These are phyloP conservation scores for Kodamaea neixiangensis DNA, from an alignment of 805 yeast species.

Conservation along the genomic window DNA sequence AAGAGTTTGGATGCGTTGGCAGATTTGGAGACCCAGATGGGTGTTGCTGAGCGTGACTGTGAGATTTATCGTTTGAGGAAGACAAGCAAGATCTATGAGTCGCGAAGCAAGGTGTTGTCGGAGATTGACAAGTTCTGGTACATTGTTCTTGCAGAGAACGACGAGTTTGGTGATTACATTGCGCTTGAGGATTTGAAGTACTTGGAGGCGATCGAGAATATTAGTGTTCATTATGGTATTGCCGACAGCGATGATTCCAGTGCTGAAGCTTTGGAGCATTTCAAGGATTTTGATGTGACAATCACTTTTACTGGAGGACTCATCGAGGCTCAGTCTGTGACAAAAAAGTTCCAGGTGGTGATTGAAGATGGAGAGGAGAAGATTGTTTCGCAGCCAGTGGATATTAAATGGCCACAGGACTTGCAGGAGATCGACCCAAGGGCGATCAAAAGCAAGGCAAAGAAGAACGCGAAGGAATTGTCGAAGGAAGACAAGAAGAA, in stretches of 20 bases:
- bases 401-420: conserved; percentile 69
- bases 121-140: conserved; percentile 84
- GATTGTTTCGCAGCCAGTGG: conserved; percentile 54
- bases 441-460: conserved; percentile 39
- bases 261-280: conserved; percentile 31
- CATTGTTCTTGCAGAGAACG: conserved; percentile 77
- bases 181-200: conserved; percentile 75
- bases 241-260: conserved; percentile 25
- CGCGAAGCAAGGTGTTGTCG: conserved; percentile 54
- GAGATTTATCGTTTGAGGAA: conserved; percentile 54
- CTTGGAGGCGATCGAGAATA: conserved; percentile 64
- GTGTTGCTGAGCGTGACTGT: conserved; percentile 58
- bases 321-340: conserved; percentile 57
- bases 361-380: conserved; percentile 56
- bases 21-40: conserved; percentile 58
- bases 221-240: conserved; percentile 57
- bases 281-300: conserved; percentile 60
- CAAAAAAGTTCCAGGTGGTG: conserved; percentile 56
- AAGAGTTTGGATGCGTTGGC: conserved; percentile 47
- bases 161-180: conserved; percentile 81
- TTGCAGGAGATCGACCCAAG: conserved; percentile 58
- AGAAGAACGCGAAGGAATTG: conserved; percentile 32
- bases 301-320: conserved; percentile 53
- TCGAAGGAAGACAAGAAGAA: conserved; percentile 55
- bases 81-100: conserved; percentile 57